Percentiles rank a stretch among this genome's conserved stretches.
Conservation (phyloP, 2,329 filamentous ascomycete species). For the Coniella lustricola region DNA sequence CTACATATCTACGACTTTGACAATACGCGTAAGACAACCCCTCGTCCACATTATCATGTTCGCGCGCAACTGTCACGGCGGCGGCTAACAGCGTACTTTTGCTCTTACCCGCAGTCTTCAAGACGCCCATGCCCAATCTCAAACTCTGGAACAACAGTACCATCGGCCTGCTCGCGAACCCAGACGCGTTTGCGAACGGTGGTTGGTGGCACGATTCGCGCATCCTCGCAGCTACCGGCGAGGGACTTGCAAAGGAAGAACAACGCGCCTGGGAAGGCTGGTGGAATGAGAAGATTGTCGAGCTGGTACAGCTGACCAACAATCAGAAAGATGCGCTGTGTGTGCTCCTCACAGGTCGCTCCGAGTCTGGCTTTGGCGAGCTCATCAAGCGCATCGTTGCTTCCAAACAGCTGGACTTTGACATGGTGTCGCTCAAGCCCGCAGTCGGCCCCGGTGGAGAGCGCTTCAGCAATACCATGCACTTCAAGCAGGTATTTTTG, state of each 20-base stretch:
- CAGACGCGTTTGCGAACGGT: conserved; percentile 71
- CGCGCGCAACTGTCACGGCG: background rate
- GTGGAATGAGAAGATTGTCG: conserved; percentile 90
- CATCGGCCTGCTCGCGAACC: conserved; percentile 67
- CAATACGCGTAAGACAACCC: conserved; percentile 67
- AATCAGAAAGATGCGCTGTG: conserved; percentile 77
- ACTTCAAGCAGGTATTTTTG: conserved; percentile 86
- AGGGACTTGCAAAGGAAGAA: conserved; percentile 77
- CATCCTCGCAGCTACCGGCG: conserved; percentile 79
- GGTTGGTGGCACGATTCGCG: conserved; percentile 96
- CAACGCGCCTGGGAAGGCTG: conserved; percentile 78
- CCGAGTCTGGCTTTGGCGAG: conserved; percentile 68
- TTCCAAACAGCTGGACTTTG: conserved; percentile 75
- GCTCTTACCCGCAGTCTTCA: conserved; percentile 58
- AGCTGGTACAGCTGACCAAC: conserved; percentile 74
- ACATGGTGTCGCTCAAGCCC: conserved; percentile 84
- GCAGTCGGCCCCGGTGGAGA: conserved; percentile 72
- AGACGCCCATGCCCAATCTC: conserved; percentile 81
- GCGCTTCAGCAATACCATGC: conserved; percentile 74
- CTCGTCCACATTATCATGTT: background rate
- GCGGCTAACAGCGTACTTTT: conserved; percentile 12
- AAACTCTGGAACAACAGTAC: conserved; percentile 78
- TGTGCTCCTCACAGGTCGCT: conserved; percentile 80
- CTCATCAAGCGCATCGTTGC: conserved; percentile 74
- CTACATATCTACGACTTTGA: conserved; percentile 98